Evolutionary conservation across 495 filamentous ascomycete genomes (phyloP).

Genomic region (Opeltia flavorubescens): DNA sequence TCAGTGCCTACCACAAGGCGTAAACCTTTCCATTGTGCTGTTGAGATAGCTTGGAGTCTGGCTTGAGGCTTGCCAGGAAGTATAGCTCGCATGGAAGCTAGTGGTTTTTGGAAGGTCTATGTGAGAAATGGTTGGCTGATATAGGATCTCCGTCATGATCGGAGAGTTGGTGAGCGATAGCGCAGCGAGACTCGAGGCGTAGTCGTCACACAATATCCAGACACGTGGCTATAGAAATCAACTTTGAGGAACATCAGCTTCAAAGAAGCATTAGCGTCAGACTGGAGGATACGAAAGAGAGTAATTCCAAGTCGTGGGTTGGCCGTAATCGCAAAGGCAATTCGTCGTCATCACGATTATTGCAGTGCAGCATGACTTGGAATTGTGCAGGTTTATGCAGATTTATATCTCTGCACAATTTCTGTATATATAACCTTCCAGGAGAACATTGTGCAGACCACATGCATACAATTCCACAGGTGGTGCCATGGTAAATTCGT

Average conservation of each 20-base stretch:
- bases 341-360: neutral
- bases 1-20: slow-evolving; percentile 57
- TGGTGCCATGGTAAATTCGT: too few relatives aligned
- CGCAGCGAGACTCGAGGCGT: neutral
- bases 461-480: too few relatives aligned
- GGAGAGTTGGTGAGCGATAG: neutral
- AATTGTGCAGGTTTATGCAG: too few relatives aligned
- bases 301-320: neutral
- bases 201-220: neutral
- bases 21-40: slow-evolving; percentile 66
- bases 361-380: too few relatives aligned
- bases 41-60: slow-evolving; percentile 78
- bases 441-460: too few relatives aligned
- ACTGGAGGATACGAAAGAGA: neutral
- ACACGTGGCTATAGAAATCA: neutral
- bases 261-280: neutral
- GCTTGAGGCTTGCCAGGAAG: slow-evolving; percentile 84
- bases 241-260: neutral
- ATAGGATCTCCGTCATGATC: neutral
- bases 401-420: too few relatives aligned
- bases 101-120: neutral
- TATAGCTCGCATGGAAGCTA: slow-evolving; percentile 54
- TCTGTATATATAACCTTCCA: too few relatives aligned
- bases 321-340: neutral
- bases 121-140: neutral